Conservation (phyloP, 768 basidiomycete species). For the Lactarius tabidus region DNA sequence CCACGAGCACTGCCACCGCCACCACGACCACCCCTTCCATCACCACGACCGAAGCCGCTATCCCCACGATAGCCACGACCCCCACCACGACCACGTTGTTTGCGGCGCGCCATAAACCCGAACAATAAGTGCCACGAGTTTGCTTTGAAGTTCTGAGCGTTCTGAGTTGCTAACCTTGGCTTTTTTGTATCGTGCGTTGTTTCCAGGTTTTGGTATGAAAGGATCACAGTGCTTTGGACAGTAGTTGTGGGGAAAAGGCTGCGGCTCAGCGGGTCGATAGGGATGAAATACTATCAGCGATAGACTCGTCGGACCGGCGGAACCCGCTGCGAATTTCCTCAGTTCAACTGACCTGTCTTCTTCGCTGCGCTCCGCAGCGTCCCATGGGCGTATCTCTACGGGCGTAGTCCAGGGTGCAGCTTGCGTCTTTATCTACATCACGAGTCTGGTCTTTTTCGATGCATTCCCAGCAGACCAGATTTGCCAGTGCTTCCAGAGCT, state of each 20-base stretch:
- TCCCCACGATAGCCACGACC: slow-evolving; percentile 28
- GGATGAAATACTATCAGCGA: background rate
- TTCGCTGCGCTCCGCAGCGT: background rate
- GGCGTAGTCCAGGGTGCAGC: background rate
- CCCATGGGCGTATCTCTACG: background rate
- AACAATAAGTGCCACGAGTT: background rate
- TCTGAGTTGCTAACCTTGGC: background rate
- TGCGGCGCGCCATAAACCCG: slow-evolving; percentile 12
- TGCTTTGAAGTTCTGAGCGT: background rate
- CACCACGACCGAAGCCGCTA: slow-evolving; percentile 29
- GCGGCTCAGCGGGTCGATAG: background rate
- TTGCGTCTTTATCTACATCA: background rate
- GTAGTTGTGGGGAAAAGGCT: background rate
- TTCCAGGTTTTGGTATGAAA: background rate
- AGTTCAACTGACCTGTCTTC: background rate
- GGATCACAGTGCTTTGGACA: background rate
- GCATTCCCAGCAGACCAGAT: background rate
- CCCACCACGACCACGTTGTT: slow-evolving; percentile 26
- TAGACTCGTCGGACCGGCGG: background rate
- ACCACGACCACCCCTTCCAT: slow-evolving; percentile 32
- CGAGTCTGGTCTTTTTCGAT: background rate
- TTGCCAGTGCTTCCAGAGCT: background rate
- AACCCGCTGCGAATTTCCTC: background rate
- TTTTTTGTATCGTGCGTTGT: background rate
- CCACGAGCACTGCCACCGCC: slow-evolving; percentile 24